Evolutionary conservation across 352 stramenopile genomes (phyloP).

Genomic region (Phytophthora pini): DNA sequence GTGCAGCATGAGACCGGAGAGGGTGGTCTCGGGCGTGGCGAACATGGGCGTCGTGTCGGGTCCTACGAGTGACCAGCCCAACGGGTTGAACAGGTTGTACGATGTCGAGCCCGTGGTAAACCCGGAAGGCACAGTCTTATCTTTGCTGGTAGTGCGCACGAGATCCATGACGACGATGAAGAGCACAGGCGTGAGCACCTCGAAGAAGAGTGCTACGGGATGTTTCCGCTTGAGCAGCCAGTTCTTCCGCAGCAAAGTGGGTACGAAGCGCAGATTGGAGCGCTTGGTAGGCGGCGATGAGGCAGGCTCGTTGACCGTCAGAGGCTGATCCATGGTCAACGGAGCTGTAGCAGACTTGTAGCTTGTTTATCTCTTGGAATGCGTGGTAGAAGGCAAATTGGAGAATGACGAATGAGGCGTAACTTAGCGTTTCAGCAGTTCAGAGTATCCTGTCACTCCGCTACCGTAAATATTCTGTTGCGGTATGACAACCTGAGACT

Average conservation of each 20-base stretch:
- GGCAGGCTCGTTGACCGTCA: constrained; percentile 21
- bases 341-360: background rate
- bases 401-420: constrained; percentile 7
- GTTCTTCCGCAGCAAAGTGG: constrained; percentile 78
- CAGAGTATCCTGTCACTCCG: no score
- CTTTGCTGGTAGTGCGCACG: constrained; percentile 50
- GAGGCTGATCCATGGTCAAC: constrained; percentile 23
- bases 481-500: no score
- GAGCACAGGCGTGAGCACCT: constrained; percentile 65
- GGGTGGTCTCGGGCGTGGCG: constrained; percentile 61
- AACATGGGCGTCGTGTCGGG: constrained; percentile 41
- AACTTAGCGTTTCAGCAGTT: no score
- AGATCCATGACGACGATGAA: constrained; percentile 66
- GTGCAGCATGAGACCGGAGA: constrained; percentile 66
- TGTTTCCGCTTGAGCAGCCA: constrained; percentile 80
- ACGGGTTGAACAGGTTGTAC: constrained; percentile 54
- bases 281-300: constrained; percentile 4
- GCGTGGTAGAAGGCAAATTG: constrained; percentile 13
- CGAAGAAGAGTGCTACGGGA: constrained; percentile 52
- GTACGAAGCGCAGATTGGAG: constrained; percentile 52
- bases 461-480: no score
- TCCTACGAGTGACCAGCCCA: constrained; percentile 43
- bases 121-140: constrained; percentile 43
- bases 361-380: background rate
- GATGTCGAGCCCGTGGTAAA: constrained; percentile 39